Conservation (phyloP, 371 early-diverging fungal genomes). For the Syncephalastrum racemosum region DNA sequence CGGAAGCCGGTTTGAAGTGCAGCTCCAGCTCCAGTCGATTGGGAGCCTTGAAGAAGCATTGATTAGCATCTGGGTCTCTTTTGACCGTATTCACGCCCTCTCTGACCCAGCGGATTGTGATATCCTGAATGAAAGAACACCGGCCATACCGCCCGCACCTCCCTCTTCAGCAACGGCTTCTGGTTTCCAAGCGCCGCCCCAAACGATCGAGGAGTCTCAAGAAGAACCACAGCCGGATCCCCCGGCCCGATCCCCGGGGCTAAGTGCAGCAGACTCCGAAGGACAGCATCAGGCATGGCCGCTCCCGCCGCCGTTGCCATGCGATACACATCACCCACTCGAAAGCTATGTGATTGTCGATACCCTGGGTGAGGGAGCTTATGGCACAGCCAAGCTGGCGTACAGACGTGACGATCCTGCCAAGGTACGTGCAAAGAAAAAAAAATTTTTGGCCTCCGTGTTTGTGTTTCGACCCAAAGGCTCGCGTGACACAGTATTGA, state of each 20-base stretch:
- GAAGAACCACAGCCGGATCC: no score
- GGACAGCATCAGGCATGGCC: background rate
- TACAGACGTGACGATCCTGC: constrained; percentile 46
- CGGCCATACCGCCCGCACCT: no score
- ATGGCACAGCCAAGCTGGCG: constrained; percentile 66
- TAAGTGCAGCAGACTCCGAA: background rate
- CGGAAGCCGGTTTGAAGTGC: constrained; percentile 58
- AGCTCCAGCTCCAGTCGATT: constrained; percentile 61
- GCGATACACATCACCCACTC: constrained; percentile 24
- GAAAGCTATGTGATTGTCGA: constrained; percentile 61
- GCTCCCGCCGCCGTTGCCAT: constrained; percentile 7
- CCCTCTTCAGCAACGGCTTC: no score
- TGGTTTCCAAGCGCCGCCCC: no score
- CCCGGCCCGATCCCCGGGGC: no score
- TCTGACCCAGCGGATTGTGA: no score
- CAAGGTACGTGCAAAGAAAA: constrained; percentile 36
- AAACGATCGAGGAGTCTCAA: no score
- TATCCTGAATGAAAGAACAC: no score
- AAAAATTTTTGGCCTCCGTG: constrained; percentile 10
- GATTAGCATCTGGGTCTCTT: constrained; percentile 73
- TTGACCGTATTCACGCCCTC: constrained; percentile 50
- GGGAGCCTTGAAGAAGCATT: constrained; percentile 53
- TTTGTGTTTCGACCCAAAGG: constrained; percentile 15
- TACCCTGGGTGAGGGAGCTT: constrained; percentile 74
- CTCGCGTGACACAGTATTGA: background rate